Conservation (phyloP, 257 asterid genomes). For the Euphrasia confusa region DNA sequence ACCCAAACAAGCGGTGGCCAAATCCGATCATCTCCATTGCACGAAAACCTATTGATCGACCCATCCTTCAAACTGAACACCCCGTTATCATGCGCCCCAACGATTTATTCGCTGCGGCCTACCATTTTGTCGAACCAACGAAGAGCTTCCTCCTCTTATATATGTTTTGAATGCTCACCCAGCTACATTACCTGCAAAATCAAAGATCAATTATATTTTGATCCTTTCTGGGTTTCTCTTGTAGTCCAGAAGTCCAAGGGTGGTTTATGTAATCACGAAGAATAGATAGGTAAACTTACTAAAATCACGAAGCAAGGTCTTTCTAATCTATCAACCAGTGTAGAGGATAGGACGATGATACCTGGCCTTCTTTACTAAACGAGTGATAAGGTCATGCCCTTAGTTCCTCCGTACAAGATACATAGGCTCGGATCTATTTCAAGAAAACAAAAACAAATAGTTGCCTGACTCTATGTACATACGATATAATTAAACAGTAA, state of each 20-base stretch:
- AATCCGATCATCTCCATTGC: background rate
- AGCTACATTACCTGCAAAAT: too few relatives aligned
- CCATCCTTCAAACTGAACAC: background rate
- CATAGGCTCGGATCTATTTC: slow-evolving; percentile 72
- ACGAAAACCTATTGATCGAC: background rate
- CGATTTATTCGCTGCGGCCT: background rate
- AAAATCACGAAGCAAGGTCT: slow-evolving; percentile 90
- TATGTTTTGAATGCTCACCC: too few relatives aligned
- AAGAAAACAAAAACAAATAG: background rate
- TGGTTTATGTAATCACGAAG: background rate
- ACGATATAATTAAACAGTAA: background rate
- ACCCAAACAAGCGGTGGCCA: background rate
- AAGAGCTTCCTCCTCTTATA: too few relatives aligned
- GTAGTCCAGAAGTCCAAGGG: too few relatives aligned
- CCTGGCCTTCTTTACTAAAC: slow-evolving; percentile 52
- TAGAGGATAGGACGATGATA: slow-evolving; percentile 40
- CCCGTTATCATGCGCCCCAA: background rate
- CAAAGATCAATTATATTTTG: too few relatives aligned
- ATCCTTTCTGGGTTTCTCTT: too few relatives aligned
- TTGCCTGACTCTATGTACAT: background rate
- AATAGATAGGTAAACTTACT: slow-evolving; percentile 17
- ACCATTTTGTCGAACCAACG: background rate
- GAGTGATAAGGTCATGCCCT: slow-evolving; percentile 70
- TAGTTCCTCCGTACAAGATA: slow-evolving; percentile 91
- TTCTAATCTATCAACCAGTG: slow-evolving; percentile 47